Conservation (phyloP, 805 yeast species). For the Saccharomycopsis capsularis region DNA sequence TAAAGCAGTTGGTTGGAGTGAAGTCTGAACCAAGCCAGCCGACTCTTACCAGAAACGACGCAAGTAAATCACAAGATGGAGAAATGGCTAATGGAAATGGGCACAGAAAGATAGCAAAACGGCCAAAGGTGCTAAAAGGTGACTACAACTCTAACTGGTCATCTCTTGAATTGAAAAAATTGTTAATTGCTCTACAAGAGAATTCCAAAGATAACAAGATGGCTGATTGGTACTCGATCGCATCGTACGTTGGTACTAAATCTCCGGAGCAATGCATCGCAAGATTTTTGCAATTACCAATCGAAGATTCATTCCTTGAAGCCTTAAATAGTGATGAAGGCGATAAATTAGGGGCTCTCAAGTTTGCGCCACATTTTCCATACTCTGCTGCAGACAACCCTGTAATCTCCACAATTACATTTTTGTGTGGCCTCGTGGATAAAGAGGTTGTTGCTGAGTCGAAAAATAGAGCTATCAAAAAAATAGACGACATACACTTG, state of each 20-base stretch:
- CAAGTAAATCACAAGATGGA: constrained; percentile 3
- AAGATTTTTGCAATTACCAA: constrained; percentile 71
- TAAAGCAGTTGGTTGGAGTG: constrained; percentile 31
- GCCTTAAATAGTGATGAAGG: constrained; percentile 27
- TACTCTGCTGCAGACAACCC: constrained; percentile 86
- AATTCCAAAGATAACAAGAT: constrained; percentile 25
- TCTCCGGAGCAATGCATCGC: constrained; percentile 75
- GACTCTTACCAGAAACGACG: constrained; percentile 15
- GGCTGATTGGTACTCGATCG: constrained; percentile 75
- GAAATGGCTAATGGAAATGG: constrained; percentile 21
- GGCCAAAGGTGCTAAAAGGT: constrained; percentile 32
- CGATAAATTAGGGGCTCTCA: constrained; percentile 61
- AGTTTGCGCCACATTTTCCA: constrained; percentile 78
- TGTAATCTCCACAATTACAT: constrained; percentile 85
- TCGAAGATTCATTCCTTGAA: constrained; percentile 65
- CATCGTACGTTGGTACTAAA: constrained; percentile 58
- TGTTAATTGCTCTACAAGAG: constrained; percentile 32
- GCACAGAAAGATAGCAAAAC: constrained; percentile 27
- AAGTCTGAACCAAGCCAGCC: constrained; percentile 17
- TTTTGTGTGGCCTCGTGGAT: constrained; percentile 78
- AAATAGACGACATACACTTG: constrained; percentile 19
- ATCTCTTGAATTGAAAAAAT: constrained; percentile 48
- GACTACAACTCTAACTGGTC: constrained; percentile 49
- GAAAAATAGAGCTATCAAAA: constrained; percentile 22
- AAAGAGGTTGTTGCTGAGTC: constrained; percentile 47